Percentiles rank a stretch among this genome's conserved stretches.
phyloP scores from a whole-genome alignment of 306 rosid genomes.

The Fragaria ananassa region DNA sequence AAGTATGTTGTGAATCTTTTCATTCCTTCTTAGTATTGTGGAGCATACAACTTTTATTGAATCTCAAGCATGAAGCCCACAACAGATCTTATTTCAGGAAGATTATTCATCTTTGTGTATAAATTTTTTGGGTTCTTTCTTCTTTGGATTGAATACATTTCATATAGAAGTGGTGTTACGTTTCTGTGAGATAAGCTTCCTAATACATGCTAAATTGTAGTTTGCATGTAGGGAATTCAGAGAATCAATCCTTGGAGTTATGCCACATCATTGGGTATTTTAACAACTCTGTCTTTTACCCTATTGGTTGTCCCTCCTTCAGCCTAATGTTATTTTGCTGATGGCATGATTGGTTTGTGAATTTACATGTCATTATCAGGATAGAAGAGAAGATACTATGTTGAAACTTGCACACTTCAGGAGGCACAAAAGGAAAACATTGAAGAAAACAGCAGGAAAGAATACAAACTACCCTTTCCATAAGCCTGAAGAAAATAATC shows the following conservation, averaged over 20 bases:
- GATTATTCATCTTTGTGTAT: neutral
- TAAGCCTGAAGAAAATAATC: conserved; percentile 95
- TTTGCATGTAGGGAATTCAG: conserved; percentile 97
- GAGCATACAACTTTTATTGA: neutral
- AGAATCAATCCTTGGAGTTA: conserved; percentile 92
- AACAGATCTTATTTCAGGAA: neutral
- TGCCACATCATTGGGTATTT: conserved; percentile 98
- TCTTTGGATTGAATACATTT: neutral
- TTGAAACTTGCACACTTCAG: conserved; percentile 75
- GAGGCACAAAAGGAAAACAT: conserved; percentile 82
- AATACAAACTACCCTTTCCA: conserved; percentile 54
- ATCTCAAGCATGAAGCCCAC: neutral
- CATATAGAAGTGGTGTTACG: neutral
- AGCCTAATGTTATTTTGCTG: conserved; percentile 6
- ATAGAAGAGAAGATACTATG: conserved; percentile 91
- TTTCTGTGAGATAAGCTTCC: conserved; percentile 30
- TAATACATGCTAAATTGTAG: conserved; percentile 52
- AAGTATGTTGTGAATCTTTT: conserved; percentile 47
- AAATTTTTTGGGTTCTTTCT: conserved; percentile 2
- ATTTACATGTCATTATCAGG: conserved; percentile 49
- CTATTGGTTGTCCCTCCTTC: neutral
- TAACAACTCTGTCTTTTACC: neutral
- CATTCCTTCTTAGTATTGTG: neutral
- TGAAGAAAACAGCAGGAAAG: conserved; percentile 79
- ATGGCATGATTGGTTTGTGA: conserved; percentile 10